phyloP scores from a whole-genome alignment of 1,284 basidiomycete species.

The Moesziomyces sp. region DNA sequence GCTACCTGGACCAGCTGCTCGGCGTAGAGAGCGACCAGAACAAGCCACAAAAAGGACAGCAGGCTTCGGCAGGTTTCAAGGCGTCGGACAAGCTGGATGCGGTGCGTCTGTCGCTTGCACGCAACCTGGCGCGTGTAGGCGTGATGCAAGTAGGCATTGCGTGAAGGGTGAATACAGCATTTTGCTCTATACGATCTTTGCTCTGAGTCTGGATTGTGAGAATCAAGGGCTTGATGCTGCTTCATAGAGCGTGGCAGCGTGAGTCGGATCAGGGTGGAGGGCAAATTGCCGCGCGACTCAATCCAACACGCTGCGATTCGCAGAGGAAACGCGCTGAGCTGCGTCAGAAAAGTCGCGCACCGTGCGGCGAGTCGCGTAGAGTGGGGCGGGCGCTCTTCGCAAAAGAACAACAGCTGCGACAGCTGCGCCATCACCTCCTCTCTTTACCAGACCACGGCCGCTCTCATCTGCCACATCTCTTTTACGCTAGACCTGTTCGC shows the following conservation, averaged over 20 bases:
- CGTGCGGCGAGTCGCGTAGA: conserved; percentile 34
- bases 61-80: conserved; percentile 8
- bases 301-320: not conserved
- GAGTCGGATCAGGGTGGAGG: not conserved
- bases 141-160: conserved; percentile 44
- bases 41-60: conserved; percentile 4
- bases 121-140: conserved; percentile 50
- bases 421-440: not conserved
- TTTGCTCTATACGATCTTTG: no score
- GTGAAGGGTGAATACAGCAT: not conserved
- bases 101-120: conserved; percentile 49
- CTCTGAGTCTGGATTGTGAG: no score
- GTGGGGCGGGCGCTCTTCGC: conserved; percentile 8
- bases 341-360: conserved; percentile 1
- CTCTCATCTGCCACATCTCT: not conserved
- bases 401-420: conserved; percentile 32
- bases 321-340: not conserved
- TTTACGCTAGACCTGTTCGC: not conserved
- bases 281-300: not conserved
- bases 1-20: conserved; percentile 48
- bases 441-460: not conserved
- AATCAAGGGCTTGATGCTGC: no score
- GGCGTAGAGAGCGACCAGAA: conserved; percentile 15
- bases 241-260: not conserved
- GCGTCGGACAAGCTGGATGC: conserved; percentile 52